Evolutionary conservation across 805 yeast species (phyloP).

Genomic region (Kluyveromyces siamensis): DNA sequence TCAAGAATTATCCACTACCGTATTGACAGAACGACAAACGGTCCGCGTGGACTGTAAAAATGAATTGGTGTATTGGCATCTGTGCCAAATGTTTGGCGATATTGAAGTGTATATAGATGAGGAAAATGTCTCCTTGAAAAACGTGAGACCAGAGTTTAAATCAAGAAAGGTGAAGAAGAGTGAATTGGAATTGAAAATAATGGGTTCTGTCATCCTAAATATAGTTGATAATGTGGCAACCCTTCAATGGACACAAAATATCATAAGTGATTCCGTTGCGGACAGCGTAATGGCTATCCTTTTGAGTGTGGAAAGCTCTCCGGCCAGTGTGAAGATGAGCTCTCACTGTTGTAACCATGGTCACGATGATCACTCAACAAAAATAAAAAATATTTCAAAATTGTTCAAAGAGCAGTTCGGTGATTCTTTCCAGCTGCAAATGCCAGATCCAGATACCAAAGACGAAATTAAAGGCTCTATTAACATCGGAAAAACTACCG

Average conservation of each 20-base stretch:
- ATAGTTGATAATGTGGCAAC: conserved; percentile 43
- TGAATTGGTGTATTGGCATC: conserved; percentile 77
- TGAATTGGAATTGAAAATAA: conserved; percentile 44
- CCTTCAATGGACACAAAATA: conserved; percentile 85
- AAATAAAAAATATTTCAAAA: conserved; percentile 47
- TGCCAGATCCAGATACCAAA: conserved; percentile 12
- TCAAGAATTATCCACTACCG: conserved; percentile 76
- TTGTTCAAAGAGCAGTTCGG: conserved; percentile 85
- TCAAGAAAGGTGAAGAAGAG: conserved; percentile 17
- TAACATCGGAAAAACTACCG: conserved; percentile 66
- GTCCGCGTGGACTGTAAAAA: conserved; percentile 73
- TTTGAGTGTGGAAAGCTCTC: conserved; percentile 86
- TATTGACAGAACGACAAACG: conserved; percentile 73
- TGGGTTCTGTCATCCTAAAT: conserved; percentile 52
- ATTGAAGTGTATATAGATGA: conserved; percentile 56
- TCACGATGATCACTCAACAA: conserved; percentile 18
- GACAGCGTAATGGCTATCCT: conserved; percentile 88
- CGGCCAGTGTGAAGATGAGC: conserved; percentile 86
- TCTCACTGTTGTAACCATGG: conserved; percentile 47
- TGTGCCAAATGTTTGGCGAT: conserved; percentile 91
- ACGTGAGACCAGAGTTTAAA: conserved; percentile 1
- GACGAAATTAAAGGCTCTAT: conserved; percentile 44
- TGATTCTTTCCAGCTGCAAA: conserved; percentile 41
- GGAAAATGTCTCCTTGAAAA: conserved; percentile 24
- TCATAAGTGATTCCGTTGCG: conserved; percentile 87